phyloP scores from a whole-genome alignment of 768 basidiomycete genomes.

The Podaxis rugospora region DNA sequence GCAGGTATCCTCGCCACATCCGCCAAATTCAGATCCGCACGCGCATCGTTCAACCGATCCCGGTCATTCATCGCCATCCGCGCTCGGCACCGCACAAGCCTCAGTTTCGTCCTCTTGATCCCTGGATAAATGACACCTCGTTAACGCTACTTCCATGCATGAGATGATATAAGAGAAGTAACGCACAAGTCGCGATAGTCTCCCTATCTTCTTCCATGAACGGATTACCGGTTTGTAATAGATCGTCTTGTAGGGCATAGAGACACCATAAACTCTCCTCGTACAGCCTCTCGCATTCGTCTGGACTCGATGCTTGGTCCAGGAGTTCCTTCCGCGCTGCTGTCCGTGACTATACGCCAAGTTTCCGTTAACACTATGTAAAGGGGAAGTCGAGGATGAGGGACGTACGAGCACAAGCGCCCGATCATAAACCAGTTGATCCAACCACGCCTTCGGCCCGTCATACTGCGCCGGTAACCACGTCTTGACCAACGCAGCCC shows the following conservation, averaged over 20 bases:
- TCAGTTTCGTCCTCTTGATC: constrained; percentile 83
- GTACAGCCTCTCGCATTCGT: constrained; percentile 91
- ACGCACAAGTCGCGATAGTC: constrained; percentile 73
- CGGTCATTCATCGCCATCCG: constrained; percentile 74
- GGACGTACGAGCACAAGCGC: constrained; percentile 75
- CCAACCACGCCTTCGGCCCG: constrained; percentile 79
- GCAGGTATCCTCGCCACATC: constrained; percentile 69
- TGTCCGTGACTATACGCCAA: constrained; percentile 67
- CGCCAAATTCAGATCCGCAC: constrained; percentile 74
- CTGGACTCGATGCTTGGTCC: constrained; percentile 68
- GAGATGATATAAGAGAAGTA: background rate
- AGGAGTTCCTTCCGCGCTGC: constrained; percentile 89
- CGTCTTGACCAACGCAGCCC: constrained; percentile 82
- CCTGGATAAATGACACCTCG: constrained; percentile 35
- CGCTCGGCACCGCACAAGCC: constrained; percentile 71
- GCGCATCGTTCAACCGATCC: constrained; percentile 71
- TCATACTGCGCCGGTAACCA: constrained; percentile 83
- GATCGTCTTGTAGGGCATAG: constrained; percentile 87
- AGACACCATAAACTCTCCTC: constrained; percentile 95
- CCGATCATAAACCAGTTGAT: constrained; percentile 90
- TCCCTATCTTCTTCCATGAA: constrained; percentile 80
- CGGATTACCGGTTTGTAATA: constrained; percentile 76
- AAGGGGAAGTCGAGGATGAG: background rate
- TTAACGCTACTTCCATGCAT: background rate
- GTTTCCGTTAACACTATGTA: background rate